These are phyloP conservation scores for Pistacia atlantica DNA, from an alignment of 345 rosid species.

Conservation along the genomic window DNA sequence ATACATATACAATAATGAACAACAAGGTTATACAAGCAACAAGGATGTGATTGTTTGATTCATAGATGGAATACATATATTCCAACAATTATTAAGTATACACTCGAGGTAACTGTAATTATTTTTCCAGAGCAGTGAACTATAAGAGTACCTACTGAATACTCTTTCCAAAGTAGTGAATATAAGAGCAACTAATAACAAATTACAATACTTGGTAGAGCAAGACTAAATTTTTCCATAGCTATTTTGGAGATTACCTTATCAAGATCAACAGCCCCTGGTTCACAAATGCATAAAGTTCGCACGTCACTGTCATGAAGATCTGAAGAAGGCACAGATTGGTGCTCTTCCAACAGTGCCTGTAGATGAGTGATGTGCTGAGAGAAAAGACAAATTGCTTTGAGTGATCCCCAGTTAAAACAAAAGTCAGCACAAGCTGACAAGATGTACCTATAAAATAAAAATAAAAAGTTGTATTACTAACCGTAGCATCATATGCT, in stretches of 20 bases:
- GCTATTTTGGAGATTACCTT: conserved; percentile 54
- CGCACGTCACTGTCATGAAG: conserved; percentile 80
- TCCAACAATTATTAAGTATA: background rate
- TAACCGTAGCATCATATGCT: conserved; percentile 88
- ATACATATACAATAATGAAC: background rate
- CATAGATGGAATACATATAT: background rate
- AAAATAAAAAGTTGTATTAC: conserved; percentile 25
- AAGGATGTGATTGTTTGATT: background rate
- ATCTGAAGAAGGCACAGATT: conserved; percentile 54
- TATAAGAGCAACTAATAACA: conserved; percentile 6
- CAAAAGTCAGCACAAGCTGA: conserved; percentile 6
- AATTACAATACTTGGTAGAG: conserved; percentile 4
- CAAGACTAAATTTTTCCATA: background rate
- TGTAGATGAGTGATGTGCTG: conserved; percentile 73
- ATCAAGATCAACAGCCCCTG: conserved; percentile 57
- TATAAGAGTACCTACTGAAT: background rate
- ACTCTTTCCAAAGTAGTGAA: background rate
- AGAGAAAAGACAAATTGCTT: background rate
- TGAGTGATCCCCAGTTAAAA: conserved; percentile 23
- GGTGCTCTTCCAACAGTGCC: conserved; percentile 64
- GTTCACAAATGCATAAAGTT: conserved; percentile 72
- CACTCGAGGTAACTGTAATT: background rate
- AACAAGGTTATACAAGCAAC: background rate
- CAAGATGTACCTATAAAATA: conserved; percentile 4
- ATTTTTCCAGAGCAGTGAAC: background rate